A percentile compares a stretch with the other conserved stretches of the same genome.
Conservation (phyloP, 169 alveolate species). For the Cryptosporidium parvum region DNA sequence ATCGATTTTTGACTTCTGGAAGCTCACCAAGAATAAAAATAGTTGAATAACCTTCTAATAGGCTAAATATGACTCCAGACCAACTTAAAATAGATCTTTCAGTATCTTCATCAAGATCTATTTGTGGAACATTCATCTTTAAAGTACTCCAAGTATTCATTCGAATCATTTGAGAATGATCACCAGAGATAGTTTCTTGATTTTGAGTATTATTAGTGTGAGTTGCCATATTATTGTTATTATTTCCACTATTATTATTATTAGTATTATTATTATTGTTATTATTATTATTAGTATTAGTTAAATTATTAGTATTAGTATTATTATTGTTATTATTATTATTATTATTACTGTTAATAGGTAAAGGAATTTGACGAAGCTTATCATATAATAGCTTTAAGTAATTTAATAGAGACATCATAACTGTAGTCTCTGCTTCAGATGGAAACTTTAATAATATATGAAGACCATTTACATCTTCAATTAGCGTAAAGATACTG, state of each 20-base stretch:
- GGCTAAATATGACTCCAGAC: slow-evolving; percentile 70
- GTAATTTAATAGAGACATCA: slow-evolving; percentile 47
- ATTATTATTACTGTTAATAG: neutral
- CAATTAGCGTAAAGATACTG: slow-evolving; percentile 21
- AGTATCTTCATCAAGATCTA: slow-evolving; percentile 66
- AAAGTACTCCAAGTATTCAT: slow-evolving; percentile 72
- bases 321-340: neutral
- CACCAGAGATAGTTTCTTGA: neutral
- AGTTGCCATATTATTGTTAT: neutral
- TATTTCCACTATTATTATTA: too few species aligned
- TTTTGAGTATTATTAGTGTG: neutral
- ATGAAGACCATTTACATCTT: slow-evolving; percentile 34
- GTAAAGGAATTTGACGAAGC: slow-evolving; percentile 56
- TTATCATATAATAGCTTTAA: slow-evolving; percentile 56
- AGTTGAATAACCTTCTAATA: slow-evolving; percentile 51
- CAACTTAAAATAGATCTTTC: slow-evolving; percentile 70
- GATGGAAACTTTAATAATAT: slow-evolving; percentile 39
- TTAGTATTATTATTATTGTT: too few species aligned
- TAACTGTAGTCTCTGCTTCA: slow-evolving; percentile 55
- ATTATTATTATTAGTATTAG: too few species aligned
- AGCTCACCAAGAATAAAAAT: slow-evolving; percentile 34
- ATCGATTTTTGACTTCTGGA: slow-evolving; percentile 21
- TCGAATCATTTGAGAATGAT: slow-evolving; percentile 38
- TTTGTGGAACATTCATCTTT: slow-evolving; percentile 68
- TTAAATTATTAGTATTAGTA: too few species aligned